Conservation (phyloP, 768 basidiomycete genomes). For the Suillus lakei region DNA sequence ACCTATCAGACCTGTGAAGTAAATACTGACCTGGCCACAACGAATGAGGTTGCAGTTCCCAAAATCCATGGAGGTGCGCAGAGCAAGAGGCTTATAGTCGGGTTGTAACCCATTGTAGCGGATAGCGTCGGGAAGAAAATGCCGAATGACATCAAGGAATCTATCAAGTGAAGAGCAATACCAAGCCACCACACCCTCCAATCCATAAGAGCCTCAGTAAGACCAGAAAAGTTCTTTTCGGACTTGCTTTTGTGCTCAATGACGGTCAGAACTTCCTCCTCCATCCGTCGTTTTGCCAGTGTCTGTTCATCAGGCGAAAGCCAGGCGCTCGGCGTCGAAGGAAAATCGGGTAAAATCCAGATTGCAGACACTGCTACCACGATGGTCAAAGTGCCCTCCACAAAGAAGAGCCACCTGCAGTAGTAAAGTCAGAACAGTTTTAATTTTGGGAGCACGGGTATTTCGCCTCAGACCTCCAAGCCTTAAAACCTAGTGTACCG, state of each 20-base stretch:
- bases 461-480: slow-evolving; percentile 61
- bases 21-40: slow-evolving; percentile 48
- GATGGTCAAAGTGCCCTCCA: slow-evolving; percentile 64
- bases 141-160: slow-evolving; percentile 67
- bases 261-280: slow-evolving; percentile 60
- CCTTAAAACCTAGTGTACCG: slow-evolving; percentile 63
- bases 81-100: slow-evolving; percentile 67
- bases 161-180: slow-evolving; percentile 59
- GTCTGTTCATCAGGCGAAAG: slow-evolving; percentile 58
- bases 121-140: slow-evolving; percentile 80
- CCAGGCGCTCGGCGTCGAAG: slow-evolving; percentile 59
- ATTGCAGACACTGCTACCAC: slow-evolving; percentile 53
- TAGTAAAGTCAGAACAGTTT: neutral
- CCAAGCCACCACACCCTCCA: slow-evolving; percentile 86
- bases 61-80: slow-evolving; percentile 79
- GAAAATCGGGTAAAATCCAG: slow-evolving; percentile 77
- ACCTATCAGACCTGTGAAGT: neutral
- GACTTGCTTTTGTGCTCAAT: slow-evolving; percentile 49
- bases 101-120: slow-evolving; percentile 67
- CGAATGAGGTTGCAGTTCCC: slow-evolving; percentile 59
- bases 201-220: slow-evolving; percentile 64
- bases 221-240: slow-evolving; percentile 43
- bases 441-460: neutral
- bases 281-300: slow-evolving; percentile 61
- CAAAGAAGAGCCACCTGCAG: slow-evolving; percentile 70